phyloP scores from a whole-genome alignment of 352 stramenopile species.

The Halophytophthora polymorphica region DNA sequence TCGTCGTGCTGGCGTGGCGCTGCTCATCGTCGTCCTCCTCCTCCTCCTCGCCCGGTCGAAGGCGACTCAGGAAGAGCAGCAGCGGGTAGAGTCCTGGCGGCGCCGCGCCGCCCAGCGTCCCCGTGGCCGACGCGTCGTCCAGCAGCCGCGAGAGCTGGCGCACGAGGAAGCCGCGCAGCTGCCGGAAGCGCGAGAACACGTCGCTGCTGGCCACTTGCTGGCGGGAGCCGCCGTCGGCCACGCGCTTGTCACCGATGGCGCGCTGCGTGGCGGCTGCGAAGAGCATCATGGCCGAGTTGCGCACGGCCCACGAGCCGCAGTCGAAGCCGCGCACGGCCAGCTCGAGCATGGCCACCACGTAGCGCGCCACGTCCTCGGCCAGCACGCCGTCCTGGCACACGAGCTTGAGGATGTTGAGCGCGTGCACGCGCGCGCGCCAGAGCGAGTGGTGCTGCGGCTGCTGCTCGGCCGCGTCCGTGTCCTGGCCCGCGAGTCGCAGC shows the following conservation, averaged over 20 bases:
- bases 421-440: constrained; percentile 80
- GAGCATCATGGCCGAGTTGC: constrained; percentile 92
- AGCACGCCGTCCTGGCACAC: constrained; percentile 87
- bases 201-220: constrained; percentile 64
- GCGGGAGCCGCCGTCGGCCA: constrained; percentile 64
- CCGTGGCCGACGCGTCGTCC: constrained; percentile 12
- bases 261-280: constrained; percentile 80
- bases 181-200: constrained; percentile 77
- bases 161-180: constrained; percentile 63
- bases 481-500: constrained; percentile 56
- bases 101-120: constrained; percentile 25
- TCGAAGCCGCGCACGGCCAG: constrained; percentile 83
- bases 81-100: constrained; percentile 69
- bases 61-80: constrained; percentile 75
- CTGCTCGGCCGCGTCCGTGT: constrained; percentile 44
- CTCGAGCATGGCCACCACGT: constrained; percentile 87
- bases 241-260: constrained; percentile 79
- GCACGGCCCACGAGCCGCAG: constrained; percentile 80
- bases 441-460: constrained; percentile 48
- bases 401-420: constrained; percentile 90
- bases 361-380: constrained; percentile 75
- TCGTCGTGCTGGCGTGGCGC: too few relatives aligned
- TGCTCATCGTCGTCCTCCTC: constrained; percentile 28
- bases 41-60: constrained; percentile 63
- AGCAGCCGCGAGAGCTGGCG: constrained; percentile 48